These are phyloP conservation scores for Pisolithus microcarpus DNA, from an alignment of 768 basidiomycete genomes.

Conservation along the genomic window DNA sequence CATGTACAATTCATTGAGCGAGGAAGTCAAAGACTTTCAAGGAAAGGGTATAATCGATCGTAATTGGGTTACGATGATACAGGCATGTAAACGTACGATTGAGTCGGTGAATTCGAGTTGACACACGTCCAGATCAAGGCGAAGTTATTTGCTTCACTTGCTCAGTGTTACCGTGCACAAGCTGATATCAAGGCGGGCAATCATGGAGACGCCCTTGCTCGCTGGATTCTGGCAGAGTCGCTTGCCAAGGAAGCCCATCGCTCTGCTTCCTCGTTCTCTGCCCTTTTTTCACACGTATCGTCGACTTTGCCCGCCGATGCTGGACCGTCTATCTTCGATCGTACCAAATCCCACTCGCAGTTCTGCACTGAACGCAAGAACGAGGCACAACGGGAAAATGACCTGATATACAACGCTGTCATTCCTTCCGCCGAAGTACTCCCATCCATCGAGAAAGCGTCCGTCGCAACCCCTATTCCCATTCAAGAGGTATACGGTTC, in stretches of 20 bases:
- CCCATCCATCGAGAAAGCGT: constrained; percentile 73
- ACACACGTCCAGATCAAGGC: constrained; percentile 64
- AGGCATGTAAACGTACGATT: constrained; percentile 38
- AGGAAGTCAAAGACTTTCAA: constrained; percentile 95
- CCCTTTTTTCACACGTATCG: constrained; percentile 65
- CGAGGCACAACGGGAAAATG: constrained; percentile 85
- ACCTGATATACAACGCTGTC: constrained; percentile 94
- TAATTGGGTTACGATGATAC: constrained; percentile 85
- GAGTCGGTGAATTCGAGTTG: background rate
- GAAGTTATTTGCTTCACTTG: constrained; percentile 79
- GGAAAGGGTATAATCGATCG: constrained; percentile 94
- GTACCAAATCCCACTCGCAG: constrained; percentile 75
- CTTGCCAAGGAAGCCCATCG: constrained; percentile 80
- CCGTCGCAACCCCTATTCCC: constrained; percentile 75
- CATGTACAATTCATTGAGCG: constrained; percentile 76
- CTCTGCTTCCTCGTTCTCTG: constrained; percentile 58
- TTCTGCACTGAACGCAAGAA: constrained; percentile 67
- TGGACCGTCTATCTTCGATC: constrained; percentile 68
- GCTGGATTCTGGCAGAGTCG: constrained; percentile 69
- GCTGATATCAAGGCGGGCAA: constrained; percentile 71
- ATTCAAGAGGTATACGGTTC: constrained; percentile 93
- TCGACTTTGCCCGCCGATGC: constrained; percentile 86
- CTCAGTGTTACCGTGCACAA: constrained; percentile 80
- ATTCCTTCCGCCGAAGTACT: constrained; percentile 74
- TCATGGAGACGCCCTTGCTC: constrained; percentile 80